Conservation (phyloP, 2,329 filamentous ascomycete genomes). For the Myriosclerotinia curreyana region DNA sequence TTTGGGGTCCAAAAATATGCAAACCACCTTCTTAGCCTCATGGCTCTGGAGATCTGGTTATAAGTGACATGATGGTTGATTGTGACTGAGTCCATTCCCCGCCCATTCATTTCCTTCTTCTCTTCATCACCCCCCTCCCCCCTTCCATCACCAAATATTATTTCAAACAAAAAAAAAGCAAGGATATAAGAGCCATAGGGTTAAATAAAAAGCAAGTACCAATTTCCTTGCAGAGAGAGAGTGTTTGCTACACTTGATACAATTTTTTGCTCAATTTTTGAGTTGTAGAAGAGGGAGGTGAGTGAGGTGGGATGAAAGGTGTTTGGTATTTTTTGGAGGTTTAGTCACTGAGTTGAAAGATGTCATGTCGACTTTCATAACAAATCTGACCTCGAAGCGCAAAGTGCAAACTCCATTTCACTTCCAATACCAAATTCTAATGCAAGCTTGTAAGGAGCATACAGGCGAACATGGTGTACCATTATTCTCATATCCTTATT, state of each 20-base stretch:
- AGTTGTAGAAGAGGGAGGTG: not conserved
- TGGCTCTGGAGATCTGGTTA: not conserved
- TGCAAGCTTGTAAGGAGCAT: no score
- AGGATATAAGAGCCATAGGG: not conserved
- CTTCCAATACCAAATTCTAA: not conserved
- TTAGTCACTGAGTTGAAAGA: not conserved
- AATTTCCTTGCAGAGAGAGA: conserved; percentile 3
- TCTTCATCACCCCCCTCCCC: not conserved
- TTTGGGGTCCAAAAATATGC: not conserved
- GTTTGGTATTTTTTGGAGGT: not conserved
- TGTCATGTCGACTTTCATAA: not conserved
- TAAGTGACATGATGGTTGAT: not conserved
- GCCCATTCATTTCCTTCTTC: not conserved
- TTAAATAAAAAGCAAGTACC: conserved; percentile 8
- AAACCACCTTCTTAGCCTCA: not conserved
- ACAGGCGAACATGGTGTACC: not conserved
- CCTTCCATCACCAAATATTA: not conserved
- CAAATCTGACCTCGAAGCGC: not conserved
- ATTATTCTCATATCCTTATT: not conserved
- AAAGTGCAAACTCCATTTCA: not conserved
- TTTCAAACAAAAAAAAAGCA: not conserved
- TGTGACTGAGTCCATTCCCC: not conserved
- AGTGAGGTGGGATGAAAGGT: no score
- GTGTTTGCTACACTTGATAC: conserved; percentile 8
- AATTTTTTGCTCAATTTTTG: not conserved